Conservation (phyloP, 2,329 filamentous ascomycete species). For the Fusarium coicis region DNA sequence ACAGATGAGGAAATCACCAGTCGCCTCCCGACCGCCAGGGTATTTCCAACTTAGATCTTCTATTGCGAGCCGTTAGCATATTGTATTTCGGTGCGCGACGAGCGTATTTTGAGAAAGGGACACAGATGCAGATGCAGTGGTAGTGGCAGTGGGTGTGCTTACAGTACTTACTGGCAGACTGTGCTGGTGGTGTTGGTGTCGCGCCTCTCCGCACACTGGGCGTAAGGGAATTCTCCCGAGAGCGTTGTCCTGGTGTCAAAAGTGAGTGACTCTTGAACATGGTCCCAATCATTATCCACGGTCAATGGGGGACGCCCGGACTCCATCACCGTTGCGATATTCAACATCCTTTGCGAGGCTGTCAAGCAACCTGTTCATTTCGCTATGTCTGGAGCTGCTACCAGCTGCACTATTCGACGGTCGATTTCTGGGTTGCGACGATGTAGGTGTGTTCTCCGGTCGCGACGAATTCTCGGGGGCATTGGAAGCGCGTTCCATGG, state of each 20-base stretch:
- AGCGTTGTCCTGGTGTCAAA: background rate
- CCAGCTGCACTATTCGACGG: background rate
- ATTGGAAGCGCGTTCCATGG: background rate
- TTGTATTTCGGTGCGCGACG: background rate
- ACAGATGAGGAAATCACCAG: background rate
- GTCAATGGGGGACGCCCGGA: background rate
- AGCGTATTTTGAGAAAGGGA: background rate
- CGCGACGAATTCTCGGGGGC: too few relatives aligned
- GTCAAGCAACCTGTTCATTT: background rate
- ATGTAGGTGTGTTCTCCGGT: background rate
- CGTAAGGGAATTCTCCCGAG: background rate
- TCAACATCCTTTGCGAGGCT: background rate
- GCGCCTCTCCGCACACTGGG: background rate
- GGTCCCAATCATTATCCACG: background rate
- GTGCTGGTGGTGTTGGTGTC: background rate
- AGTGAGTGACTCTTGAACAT: background rate
- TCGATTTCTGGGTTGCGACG: background rate
- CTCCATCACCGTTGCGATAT: too few relatives aligned
- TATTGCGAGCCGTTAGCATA: background rate
- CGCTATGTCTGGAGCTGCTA: background rate
- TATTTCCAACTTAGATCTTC: background rate
- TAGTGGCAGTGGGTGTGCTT: background rate
- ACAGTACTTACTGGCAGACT: background rate
- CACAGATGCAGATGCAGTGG: too few relatives aligned
- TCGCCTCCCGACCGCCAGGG: background rate